These are phyloP conservation scores for Microdochium paspali DNA, from an alignment of 2,329 filamentous ascomycete genomes.

Conservation along the genomic window DNA sequence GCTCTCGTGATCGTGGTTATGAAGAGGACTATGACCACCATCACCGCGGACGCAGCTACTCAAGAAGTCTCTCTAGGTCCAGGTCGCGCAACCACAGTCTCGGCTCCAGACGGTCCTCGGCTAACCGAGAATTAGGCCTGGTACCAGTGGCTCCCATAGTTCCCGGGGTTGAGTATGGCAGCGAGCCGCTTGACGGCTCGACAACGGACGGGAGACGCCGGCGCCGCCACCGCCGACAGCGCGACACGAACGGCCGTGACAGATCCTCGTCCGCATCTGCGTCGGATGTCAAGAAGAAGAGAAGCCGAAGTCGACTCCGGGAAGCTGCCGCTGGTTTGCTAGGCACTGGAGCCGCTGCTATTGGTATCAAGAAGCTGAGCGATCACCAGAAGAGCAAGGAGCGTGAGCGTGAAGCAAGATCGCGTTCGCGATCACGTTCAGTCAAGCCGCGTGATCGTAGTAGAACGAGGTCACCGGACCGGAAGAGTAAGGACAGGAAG, in stretches of 20 bases:
- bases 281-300: constrained; percentile 30
- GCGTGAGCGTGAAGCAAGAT: constrained; percentile 10
- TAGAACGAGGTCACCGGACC: constrained; percentile 25
- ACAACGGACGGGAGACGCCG: constrained; percentile 33
- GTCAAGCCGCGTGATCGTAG: constrained; percentile 22
- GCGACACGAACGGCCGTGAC: constrained; percentile 10
- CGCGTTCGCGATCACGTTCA: too few species aligned
- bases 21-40: constrained; percentile 18
- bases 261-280: constrained; percentile 19
- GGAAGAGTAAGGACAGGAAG: constrained; percentile 10
- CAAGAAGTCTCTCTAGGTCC: constrained; percentile 20
- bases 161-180: constrained; percentile 51
- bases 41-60: constrained; percentile 37
- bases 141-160: constrained; percentile 12
- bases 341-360: constrained; percentile 49
- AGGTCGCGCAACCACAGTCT: constrained; percentile 24
- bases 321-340: constrained; percentile 45
- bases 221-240: constrained; percentile 26
- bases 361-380: constrained; percentile 52
- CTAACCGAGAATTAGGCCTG: constrained; percentile 60
- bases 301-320: constrained; percentile 44
- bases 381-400: constrained; percentile 33
- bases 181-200: constrained; percentile 41
- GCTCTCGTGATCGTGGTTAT: constrained; percentile 22
- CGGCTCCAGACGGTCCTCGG: constrained; percentile 34